Percentiles rank a stretch among this genome's conserved stretches.
These are phyloP conservation scores for Termitomyces sp. DNA, from an alignment of 768 basidiomycete species.

Conservation along the genomic window DNA sequence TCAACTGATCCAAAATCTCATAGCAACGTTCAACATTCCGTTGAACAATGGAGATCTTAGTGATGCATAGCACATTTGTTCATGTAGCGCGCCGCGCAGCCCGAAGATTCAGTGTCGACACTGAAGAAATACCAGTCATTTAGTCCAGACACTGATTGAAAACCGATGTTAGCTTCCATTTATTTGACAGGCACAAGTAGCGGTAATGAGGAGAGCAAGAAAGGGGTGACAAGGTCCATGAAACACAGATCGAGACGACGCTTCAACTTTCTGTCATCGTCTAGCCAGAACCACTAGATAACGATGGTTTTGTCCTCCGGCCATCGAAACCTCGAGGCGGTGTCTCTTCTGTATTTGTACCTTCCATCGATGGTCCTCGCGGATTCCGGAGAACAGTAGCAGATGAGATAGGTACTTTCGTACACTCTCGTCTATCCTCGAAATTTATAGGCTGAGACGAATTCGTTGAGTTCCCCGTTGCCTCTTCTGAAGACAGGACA, in stretches of 20 bases:
- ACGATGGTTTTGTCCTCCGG: slow-evolving; percentile 12
- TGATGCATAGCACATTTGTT: too few relatives aligned
- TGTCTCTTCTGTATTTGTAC: background rate
- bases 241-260: background rate
- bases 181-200: background rate
- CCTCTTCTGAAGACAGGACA: background rate
- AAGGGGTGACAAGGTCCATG: background rate
- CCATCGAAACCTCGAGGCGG: slow-evolving; percentile 19
- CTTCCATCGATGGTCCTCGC: slow-evolving; percentile 3
- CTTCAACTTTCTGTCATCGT: background rate
- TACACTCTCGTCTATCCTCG: slow-evolving; percentile 5
- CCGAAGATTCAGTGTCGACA: background rate
- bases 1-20: too few relatives aligned
- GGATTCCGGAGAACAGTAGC: slow-evolving; percentile 23
- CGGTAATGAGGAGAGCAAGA: background rate
- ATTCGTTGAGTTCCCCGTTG: background rate
- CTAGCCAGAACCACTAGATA: background rate
- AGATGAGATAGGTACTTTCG: background rate
- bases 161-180: background rate
- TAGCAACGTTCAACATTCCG: too few relatives aligned
- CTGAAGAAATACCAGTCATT: background rate
- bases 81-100: background rate
- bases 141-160: too few relatives aligned
- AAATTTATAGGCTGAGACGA: background rate
- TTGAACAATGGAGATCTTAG: too few relatives aligned